Base-by-base conservation (phyloP, 1,284 basidiomycete species). In the Paramarasmius palmivorus region DNA sequence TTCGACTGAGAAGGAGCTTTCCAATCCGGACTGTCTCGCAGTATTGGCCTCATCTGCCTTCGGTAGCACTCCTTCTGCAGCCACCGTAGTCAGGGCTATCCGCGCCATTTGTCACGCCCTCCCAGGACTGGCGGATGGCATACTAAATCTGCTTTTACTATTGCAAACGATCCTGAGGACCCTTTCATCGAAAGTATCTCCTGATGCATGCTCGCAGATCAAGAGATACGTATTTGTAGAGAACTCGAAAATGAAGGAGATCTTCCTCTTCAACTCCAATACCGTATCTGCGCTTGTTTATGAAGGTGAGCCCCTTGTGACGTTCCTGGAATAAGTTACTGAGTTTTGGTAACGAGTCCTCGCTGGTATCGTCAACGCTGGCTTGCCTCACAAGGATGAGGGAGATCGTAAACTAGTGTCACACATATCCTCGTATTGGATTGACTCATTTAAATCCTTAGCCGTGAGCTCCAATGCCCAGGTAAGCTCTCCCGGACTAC, bases 201-300 rank as follows among this genome's bases (percentile, higher is more conserved):
- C 60, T 7, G 52, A 51, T 17, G 73, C 76, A 32, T 53, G 68
- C 2, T 47, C 51, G 20, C 48, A 32, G 5, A 62, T 85, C n/a
- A 82, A 79, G 57, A 69, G 67, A 35, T 54, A 59, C 4, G 38
- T 78, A 2, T 76, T 82, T 41, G 52, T 65, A 12, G 69, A 65
- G 15, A 61, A 61, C 2, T 54, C 65, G 15, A 54, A 62, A 12
- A 51, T 78, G 15, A 73, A 67, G 42, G 61, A 25, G 17, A 26
- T 22, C 15, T 53, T 1, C 56, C 75, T 44, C 72, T 74, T 36
- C 59, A 66, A 2, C 66, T 67, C 3, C 58, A 58, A 1, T 52
- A 58, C 10, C 57, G 73, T 8, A 34, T 54, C 23, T 1, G 49
- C 51, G 3, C 34, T 60, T 1, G 53, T 71, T 2, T 57, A 65